Base-by-base conservation (phyloP, 805 yeast genomes). In the Diddensiella santjacobensis region DNA sequence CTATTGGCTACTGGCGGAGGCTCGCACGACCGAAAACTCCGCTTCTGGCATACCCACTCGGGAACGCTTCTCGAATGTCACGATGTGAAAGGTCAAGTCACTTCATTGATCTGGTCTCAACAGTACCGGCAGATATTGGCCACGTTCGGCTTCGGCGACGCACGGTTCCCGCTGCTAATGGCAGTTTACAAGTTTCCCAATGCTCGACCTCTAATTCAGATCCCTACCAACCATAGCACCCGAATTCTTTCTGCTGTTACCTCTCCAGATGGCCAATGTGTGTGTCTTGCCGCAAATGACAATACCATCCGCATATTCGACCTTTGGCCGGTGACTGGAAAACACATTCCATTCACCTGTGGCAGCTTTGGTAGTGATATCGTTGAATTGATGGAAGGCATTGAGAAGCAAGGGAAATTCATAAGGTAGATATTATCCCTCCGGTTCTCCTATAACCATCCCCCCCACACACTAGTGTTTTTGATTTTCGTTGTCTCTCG, bases 1-100 rank as follows among this genome's bases (percentile, higher is more conserved):
- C 66, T 90, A 5, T 63, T 90, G 30, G 96, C 91, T 0, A 88
- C 96, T 0, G 97, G 97, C 0, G 96, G 93, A 2, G 97, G 97
- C 0, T 78, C 83, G 18, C 81, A 80, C 57, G 97, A 90, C 62
- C 70, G 90, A 44, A 75, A 75, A n/a, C 77, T 89, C 5, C 65
- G 90, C 49, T 87, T 88, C 62, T 89, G 96, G 96, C 96, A 90
- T 63, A 76, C 93, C 0, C 69, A 70, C 2, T 73, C 91, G 0
- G 96, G 96, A 0, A 83, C 95, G 0, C 63, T 87, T 24, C 66
- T 89, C 24, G 70, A 74, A 5, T 71, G 81, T 20, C 62, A 72
- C 37, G 68, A 73, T 39, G 82, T 93, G 1, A 72, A 72, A 20
- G 83, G 86, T 0, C 97, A 90, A 61, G 75, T 89, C 2, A 88